A percentile compares a stretch with the other conserved stretches of the same genome.
Conservation (phyloP, 805 yeast species). For the Ogataea pini region DNA sequence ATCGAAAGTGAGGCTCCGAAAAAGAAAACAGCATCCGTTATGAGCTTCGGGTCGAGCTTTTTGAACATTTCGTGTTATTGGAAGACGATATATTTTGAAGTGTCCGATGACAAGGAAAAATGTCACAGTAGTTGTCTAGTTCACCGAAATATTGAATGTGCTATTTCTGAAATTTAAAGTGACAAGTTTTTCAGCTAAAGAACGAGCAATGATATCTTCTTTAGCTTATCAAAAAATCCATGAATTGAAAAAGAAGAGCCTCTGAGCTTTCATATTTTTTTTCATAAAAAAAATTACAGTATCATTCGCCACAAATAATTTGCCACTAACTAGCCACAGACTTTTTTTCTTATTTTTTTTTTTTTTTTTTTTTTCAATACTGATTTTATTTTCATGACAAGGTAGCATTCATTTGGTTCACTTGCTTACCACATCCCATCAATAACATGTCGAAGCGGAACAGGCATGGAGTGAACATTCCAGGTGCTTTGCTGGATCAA, state of each 20-base stretch:
- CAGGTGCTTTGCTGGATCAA: conserved; percentile 44
- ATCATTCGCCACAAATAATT: neutral
- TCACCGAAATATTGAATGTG: too few relatives aligned
- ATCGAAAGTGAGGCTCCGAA: conserved; percentile 55
- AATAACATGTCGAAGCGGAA: conserved; percentile 22
- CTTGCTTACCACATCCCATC: too few relatives aligned
- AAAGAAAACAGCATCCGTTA: conserved; percentile 35
- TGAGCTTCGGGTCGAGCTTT: conserved; percentile 32
- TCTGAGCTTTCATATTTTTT: neutral
- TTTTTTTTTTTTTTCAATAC: neutral
- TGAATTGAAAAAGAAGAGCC: too few relatives aligned
- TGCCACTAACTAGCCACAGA: conserved; percentile 1
- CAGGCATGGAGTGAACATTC: conserved; percentile 41
- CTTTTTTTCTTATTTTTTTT: neutral
- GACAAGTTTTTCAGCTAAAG: too few relatives aligned
- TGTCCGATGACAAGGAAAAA: too few relatives aligned
- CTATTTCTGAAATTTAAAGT: too few relatives aligned
- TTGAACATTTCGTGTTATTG: conserved; percentile 20
- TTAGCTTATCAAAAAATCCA: too few relatives aligned
- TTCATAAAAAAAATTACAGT: neutral
- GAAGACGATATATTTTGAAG: too few relatives aligned
- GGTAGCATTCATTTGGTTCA: too few relatives aligned
- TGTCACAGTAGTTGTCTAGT: too few relatives aligned
- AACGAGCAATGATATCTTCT: too few relatives aligned
- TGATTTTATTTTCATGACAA: too few relatives aligned